Percentiles rank a stretch among this genome's conserved stretches.
These are phyloP conservation scores for Alternaria hordeiaustralica DNA, from an alignment of 2,329 filamentous ascomycete genomes.

Conservation along the genomic window DNA sequence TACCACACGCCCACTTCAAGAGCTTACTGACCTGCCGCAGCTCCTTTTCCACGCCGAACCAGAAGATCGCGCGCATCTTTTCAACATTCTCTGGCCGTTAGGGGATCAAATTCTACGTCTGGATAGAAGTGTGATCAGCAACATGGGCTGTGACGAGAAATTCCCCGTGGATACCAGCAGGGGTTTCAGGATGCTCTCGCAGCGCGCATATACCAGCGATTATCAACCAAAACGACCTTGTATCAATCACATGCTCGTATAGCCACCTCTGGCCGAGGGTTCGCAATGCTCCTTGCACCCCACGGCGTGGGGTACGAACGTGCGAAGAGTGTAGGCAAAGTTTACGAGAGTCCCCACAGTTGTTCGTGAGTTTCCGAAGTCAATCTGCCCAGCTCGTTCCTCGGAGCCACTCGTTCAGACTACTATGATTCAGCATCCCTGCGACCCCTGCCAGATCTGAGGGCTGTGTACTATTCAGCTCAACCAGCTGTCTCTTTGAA, in stretches of 20 bases:
- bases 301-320: not conserved
- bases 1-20: not conserved
- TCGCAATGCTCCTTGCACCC: not conserved
- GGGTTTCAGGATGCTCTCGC: not conserved
- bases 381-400: not conserved
- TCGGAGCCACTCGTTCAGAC: not conserved
- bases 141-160: not conserved
- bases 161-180: not conserved
- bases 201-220: not conserved
- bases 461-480: not conserved
- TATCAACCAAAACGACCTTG: not conserved
- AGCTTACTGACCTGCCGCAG: not conserved
- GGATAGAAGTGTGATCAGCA: not conserved
- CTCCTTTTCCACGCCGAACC: not conserved
- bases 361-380: not conserved
- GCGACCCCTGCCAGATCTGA: not conserved
- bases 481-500: not conserved
- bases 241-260: not conserved
- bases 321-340: not conserved
- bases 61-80: not conserved
- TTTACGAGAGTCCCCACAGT: not conserved
- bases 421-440: not conserved
- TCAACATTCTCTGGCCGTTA: not conserved
- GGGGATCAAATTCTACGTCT: not conserved
- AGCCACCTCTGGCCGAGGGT: not conserved